Percentiles rank a stretch among this genome's conserved stretches.
Conservation (phyloP, 139 green algal genomes). For the Volvox africanus region DNA sequence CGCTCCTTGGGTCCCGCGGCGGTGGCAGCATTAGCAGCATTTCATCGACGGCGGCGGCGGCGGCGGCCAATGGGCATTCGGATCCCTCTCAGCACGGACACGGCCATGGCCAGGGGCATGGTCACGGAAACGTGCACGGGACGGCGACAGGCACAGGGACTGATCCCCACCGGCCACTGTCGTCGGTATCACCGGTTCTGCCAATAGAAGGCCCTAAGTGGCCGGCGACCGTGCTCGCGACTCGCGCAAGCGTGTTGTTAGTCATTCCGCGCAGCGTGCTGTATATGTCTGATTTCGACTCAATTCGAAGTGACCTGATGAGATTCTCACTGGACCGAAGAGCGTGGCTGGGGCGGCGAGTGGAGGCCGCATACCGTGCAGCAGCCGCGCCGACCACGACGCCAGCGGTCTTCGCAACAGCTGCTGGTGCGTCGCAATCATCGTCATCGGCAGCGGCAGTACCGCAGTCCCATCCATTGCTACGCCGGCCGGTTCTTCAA, state of each 20-base stretch:
- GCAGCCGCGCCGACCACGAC: background rate
- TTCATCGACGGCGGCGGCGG: background rate
- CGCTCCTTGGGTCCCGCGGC: background rate
- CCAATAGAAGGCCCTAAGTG: constrained; percentile 1
- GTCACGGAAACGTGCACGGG: background rate
- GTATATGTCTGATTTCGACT: constrained; percentile 41
- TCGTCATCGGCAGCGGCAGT: background rate
- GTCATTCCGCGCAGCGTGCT: constrained; percentile 32
- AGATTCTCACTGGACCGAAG: background rate
- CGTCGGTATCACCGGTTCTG: background rate
- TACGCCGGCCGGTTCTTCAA: background rate
- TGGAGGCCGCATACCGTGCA: constrained; percentile 34
- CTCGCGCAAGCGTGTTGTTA: constrained; percentile 13
- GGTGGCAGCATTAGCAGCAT: background rate
- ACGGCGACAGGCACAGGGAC: background rate
- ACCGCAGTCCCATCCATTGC: background rate
- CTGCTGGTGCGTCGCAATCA: background rate
- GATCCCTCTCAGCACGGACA: background rate
- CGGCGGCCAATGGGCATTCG: background rate
- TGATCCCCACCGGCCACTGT: background rate
- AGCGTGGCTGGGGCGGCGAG: background rate
- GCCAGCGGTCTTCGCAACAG: constrained; percentile 3
- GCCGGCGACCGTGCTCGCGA: constrained; percentile 36
- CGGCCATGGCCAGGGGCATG: background rate
- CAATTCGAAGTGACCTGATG: constrained; percentile 2